Conservation (phyloP, 345 rosid genomes). For the Erysimum cheiranthoides region DNA sequence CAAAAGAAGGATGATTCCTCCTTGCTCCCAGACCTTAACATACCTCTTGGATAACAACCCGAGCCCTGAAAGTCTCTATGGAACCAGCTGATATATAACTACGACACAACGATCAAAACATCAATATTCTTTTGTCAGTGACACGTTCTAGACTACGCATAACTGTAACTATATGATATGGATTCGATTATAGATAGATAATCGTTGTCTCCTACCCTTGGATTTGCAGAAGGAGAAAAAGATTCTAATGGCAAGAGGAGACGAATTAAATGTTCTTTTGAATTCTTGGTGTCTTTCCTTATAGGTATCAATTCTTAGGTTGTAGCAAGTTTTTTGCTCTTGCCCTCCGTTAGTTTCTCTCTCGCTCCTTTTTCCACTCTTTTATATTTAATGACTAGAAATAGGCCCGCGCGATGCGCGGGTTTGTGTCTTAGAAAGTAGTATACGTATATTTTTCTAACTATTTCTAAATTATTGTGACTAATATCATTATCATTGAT, state of each 20-base stretch:
- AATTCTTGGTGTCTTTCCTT: slow-evolving; percentile 11
- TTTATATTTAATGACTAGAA: too few species aligned
- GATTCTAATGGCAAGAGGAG: slow-evolving; percentile 21
- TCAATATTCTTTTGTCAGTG: slow-evolving; percentile 37
- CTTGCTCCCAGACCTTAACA: slow-evolving; percentile 73
- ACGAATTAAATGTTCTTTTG: not conserved
- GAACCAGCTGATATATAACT: slow-evolving; percentile 41
- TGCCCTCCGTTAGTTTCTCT: not conserved
- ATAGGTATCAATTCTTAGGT: slow-evolving; percentile 14
- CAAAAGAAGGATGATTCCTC: slow-evolving; percentile 38
- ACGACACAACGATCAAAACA: slow-evolving; percentile 19
- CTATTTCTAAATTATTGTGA: too few species aligned
- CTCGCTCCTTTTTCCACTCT: not conserved
- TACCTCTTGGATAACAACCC: slow-evolving; percentile 54
- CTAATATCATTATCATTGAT: too few species aligned
- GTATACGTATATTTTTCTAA: too few species aligned
- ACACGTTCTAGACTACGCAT: slow-evolving; percentile 31
- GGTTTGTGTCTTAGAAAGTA: too few species aligned
- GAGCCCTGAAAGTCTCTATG: slow-evolving; percentile 36
- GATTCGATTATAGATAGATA: slow-evolving; percentile 25
- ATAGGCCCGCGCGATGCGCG: too few species aligned
- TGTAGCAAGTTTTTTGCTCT: slow-evolving; percentile 30
- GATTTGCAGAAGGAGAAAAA: slow-evolving; percentile 17
- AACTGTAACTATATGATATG: slow-evolving; percentile 41
- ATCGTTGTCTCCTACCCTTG: slow-evolving; percentile 19